A percentile compares a stretch with the other conserved stretches of the same genome.
Conservation (phyloP, 2,329 filamentous ascomycete genomes). For the Aspergillus sp. region DNA sequence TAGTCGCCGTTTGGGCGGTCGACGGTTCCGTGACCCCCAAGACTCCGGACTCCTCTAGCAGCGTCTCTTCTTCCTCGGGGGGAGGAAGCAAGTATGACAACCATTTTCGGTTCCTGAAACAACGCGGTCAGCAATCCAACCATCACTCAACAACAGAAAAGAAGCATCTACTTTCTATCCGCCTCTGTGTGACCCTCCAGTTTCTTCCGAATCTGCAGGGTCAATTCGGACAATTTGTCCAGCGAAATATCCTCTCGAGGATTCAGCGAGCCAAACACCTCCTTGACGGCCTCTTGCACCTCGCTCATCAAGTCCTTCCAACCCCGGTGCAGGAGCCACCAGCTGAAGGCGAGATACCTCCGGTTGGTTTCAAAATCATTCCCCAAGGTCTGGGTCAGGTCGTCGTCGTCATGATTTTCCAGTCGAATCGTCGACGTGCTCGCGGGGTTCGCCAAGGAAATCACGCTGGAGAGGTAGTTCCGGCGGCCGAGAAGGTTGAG, state of each 20-base stretch:
- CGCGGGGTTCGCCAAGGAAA: conserved; percentile 77
- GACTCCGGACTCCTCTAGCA: conserved; percentile 84
- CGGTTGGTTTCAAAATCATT: conserved; percentile 96
- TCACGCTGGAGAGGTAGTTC: conserved; percentile 93
- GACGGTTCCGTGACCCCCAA: conserved; percentile 41
- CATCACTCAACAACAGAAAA: conserved; percentile 8
- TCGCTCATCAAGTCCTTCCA: conserved; percentile 79
- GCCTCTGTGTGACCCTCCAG: conserved; percentile 73
- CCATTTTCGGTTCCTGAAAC: conserved; percentile 64
- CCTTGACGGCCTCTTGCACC: conserved; percentile 81
- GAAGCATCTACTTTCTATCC: conserved; percentile 54
- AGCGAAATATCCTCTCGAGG: conserved; percentile 85
- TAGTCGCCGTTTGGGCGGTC: conserved; percentile 39
- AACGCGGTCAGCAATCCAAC: conserved; percentile 20
- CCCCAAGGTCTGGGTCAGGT: conserved; percentile 79
- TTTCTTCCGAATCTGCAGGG: conserved; percentile 77
- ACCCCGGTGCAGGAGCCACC: conserved; percentile 93
- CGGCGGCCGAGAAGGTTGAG: conserved; percentile 93
- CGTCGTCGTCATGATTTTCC: conserved; percentile 92
- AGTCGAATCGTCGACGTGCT: conserved; percentile 77
- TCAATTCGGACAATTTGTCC: conserved; percentile 74
- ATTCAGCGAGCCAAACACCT: conserved; percentile 85
- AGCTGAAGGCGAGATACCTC: conserved; percentile 92
- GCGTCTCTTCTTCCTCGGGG: conserved; percentile 72
- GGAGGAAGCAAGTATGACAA: conserved; percentile 80